A percentile compares a stretch with the other conserved stretches of the same genome.
Evolutionary conservation across 163 green algal species (phyloP).

Genomic region (Scenedesmus sp.): DNA sequence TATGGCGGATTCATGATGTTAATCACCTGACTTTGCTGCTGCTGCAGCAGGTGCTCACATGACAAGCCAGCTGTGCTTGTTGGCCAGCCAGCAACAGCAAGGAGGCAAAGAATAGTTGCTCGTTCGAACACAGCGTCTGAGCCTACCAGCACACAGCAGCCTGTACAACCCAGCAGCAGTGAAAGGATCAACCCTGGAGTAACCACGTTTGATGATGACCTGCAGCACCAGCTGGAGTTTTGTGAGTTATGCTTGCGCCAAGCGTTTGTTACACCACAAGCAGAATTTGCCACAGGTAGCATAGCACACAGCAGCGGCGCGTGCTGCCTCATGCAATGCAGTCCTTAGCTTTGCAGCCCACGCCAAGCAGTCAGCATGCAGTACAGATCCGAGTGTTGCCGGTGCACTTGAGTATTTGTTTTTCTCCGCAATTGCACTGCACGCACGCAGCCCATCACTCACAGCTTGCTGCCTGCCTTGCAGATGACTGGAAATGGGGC

Average conservation of each 20-base stretch:
- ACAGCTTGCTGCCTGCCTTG: background rate
- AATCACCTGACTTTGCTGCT: background rate
- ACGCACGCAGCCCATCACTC: background rate
- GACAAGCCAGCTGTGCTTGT: conserved; percentile 7
- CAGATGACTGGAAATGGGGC: conserved; percentile 44
- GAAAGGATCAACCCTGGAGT: conserved; percentile 9
- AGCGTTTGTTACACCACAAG: too few relatives aligned
- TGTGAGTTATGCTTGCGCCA: conserved; percentile 11
- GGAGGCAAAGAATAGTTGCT: background rate
- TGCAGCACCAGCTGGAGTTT: conserved; percentile 3
- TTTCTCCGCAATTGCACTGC: too few relatives aligned
- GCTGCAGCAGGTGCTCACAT: background rate
- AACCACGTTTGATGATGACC: conserved; percentile 36
- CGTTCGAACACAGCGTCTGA: background rate
- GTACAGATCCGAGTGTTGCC: too few relatives aligned
- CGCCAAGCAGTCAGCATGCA: too few relatives aligned
- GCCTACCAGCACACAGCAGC: background rate
- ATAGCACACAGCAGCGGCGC: too few relatives aligned
- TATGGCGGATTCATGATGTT: background rate
- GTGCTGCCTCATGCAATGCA: too few relatives aligned
- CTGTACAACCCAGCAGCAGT: conserved; percentile 25
- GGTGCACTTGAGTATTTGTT: too few relatives aligned
- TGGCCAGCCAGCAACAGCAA: background rate
- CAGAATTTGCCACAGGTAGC: too few relatives aligned
- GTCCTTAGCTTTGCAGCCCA: too few relatives aligned